Evolutionary conservation across 2,329 filamentous ascomycete species (phyloP), one percentile per base, ranked within the genome.

Genomic region (Ploettnerulaceae sp.): DNA sequence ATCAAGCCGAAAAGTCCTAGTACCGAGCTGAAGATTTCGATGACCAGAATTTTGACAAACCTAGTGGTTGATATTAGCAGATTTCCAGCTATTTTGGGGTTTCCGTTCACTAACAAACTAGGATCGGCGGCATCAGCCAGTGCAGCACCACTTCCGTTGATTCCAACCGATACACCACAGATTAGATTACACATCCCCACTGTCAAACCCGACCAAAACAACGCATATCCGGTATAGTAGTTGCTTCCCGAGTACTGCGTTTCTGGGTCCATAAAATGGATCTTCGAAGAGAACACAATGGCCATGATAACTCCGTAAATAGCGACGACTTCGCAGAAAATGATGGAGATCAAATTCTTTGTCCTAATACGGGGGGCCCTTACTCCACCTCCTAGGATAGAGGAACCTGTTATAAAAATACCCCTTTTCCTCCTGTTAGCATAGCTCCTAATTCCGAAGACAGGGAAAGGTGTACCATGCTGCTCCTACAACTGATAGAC

Each of bases 251-350:
- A 84, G 70, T 84, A 86, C 22, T 89, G 68, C 14, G 76, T 75
- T 29, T 83, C 78, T 47, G 76, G 76, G 33, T 73, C 64, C 22
- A 93, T 77, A 46, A 76, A 67, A 59, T 79, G 77, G 60, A 98
- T 72, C 70, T 96, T 95, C 52, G 90, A 79, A 34, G 90, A 94
- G 74, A 97, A 97, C 62, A 98, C 86, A 67, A 98, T 98, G 61
- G 90, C 86, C 89, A 98, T 98, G 72, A 98, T 98, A 70, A 98
- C 91, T 62, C 94, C 94, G 77, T 98, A 98, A 69, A 98, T 98
- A 69, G 93, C 93, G 63, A 98, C 93, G 64, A 98, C 93, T 73
- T 98, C 93, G 75, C 93, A 98, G 73, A 98, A 98, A 72, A 98
- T 97, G 70, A 98, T 98, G 62, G 91, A 97, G 67, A 98, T 97